Conservation (phyloP, 306 rosid genomes). For the Oxytropis ochrocephala region DNA sequence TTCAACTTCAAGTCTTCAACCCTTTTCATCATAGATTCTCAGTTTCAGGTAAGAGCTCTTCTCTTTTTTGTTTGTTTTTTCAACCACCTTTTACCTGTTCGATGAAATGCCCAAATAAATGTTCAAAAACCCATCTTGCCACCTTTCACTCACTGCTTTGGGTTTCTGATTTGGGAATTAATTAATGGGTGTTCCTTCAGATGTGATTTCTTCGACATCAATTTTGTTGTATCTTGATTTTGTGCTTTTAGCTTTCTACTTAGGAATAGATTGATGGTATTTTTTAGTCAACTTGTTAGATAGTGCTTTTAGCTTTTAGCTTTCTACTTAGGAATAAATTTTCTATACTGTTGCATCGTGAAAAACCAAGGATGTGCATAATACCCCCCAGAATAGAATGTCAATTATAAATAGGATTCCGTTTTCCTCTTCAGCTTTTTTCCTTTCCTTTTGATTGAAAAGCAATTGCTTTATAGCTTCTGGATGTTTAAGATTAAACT, state of each 20-base stretch:
- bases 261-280: too few relatives aligned
- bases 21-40: neutral
- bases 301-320: neutral
- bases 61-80: neutral
- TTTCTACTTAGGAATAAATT: neutral
- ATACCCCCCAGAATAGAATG: neutral
- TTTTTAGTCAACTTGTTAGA: too few relatives aligned
- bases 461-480: neutral
- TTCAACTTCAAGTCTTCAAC: neutral
- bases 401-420: neutral
- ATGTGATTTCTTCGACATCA: neutral
- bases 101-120: slow-evolving; percentile 18
- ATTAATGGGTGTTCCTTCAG: neutral
- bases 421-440: neutral
- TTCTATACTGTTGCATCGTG: neutral
- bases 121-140: neutral
- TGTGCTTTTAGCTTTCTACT: neutral
- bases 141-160: neutral
- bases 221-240: slow-evolving; percentile 12
- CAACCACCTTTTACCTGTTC: neutral
- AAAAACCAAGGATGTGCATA: neutral
- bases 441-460: slow-evolving; percentile 2
- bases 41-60: slow-evolving; percentile 3
- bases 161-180: slow-evolving; percentile 8
- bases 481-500: slow-evolving; percentile 4